Evolutionary conservation across 169 alveolate genomes (phyloP).

Genomic region (Eimeria zaria): DNA sequence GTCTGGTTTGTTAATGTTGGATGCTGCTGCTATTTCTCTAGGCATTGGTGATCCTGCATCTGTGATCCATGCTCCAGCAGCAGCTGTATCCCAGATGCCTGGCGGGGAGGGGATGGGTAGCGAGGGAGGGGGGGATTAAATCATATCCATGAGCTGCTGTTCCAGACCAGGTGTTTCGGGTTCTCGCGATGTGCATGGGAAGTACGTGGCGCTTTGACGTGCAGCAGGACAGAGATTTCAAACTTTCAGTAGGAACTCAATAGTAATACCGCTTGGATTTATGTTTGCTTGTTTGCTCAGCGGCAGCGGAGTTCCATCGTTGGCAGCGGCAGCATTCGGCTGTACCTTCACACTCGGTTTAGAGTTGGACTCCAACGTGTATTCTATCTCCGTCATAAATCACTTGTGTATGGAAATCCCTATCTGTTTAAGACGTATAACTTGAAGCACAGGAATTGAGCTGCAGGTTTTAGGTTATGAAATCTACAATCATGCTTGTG

Average conservation of each 20-base stretch:
- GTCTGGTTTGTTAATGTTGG: background rate
- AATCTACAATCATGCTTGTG: slow-evolving; percentile 1
- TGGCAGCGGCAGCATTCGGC: slow-evolving; percentile 78
- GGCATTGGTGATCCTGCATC: background rate
- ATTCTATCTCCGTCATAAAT: slow-evolving; percentile 67
- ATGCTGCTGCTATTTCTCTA: background rate
- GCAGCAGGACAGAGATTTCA: background rate
- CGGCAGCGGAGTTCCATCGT: slow-evolving; percentile 81
- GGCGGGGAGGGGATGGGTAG: too few relatives aligned
- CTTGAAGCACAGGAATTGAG: background rate
- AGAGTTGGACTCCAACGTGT: slow-evolving; percentile 74
- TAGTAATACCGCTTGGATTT: background rate
- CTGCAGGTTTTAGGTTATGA: background rate
- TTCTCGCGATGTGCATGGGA: background rate
- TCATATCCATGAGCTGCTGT: background rate
- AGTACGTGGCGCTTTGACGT: background rate
- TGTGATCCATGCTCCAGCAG: background rate
- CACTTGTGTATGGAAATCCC: slow-evolving; percentile 31
- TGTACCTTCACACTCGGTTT: slow-evolving; percentile 71
- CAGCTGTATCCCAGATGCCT: background rate
- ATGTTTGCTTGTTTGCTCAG: slow-evolving; percentile 17
- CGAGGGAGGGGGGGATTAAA: too few relatives aligned
- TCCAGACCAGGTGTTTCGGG: background rate
- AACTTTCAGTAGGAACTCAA: background rate
- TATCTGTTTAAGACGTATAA: background rate